Conservation (phyloP, 495 filamentous ascomycete species). For the Hypoxylon cercidicola region DNA sequence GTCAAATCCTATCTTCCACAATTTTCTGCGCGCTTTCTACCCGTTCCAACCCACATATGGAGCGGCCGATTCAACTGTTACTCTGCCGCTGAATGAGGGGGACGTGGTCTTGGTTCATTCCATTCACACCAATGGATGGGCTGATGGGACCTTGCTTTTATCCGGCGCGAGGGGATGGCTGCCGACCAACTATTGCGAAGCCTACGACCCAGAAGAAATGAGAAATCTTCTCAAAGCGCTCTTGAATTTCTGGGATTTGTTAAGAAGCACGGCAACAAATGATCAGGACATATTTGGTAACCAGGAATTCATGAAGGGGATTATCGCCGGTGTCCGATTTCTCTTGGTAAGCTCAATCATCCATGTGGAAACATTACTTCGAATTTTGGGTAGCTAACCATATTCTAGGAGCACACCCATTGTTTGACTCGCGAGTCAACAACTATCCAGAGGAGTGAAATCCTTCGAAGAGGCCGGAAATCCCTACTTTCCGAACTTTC, state of each 20-base stretch:
- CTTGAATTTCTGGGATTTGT: conserved; percentile 91
- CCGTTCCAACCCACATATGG: conserved; percentile 84
- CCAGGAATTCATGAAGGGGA: conserved; percentile 89
- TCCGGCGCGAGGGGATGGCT: conserved; percentile 94
- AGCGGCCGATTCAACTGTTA: conserved; percentile 78
- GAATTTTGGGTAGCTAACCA: conserved; percentile 18
- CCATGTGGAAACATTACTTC: background rate
- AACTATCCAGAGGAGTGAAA: conserved; percentile 76
- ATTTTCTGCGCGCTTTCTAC: conserved; percentile 96
- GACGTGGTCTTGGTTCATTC: conserved; percentile 96
- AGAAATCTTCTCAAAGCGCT: conserved; percentile 85
- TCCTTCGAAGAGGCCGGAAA: conserved; percentile 84
- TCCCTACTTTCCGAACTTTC: conserved; percentile 89
- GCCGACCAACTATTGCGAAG: conserved; percentile 97
- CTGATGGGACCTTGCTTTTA: conserved; percentile 92
- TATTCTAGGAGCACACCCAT: conserved; percentile 78
- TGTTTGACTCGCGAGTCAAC: conserved; percentile 85
- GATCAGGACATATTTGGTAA: conserved; percentile 78
- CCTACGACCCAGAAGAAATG: conserved; percentile 89
- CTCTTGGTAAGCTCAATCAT: conserved; percentile 73
- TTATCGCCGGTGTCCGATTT: conserved; percentile 92
- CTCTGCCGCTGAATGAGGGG: conserved; percentile 85
- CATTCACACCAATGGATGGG: conserved; percentile 98
- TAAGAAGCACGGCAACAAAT: conserved; percentile 72
- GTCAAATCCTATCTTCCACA: conserved; percentile 79